Conservation (phyloP, 2,329 filamentous ascomycete species). For the Gyromitra esculenta region DNA sequence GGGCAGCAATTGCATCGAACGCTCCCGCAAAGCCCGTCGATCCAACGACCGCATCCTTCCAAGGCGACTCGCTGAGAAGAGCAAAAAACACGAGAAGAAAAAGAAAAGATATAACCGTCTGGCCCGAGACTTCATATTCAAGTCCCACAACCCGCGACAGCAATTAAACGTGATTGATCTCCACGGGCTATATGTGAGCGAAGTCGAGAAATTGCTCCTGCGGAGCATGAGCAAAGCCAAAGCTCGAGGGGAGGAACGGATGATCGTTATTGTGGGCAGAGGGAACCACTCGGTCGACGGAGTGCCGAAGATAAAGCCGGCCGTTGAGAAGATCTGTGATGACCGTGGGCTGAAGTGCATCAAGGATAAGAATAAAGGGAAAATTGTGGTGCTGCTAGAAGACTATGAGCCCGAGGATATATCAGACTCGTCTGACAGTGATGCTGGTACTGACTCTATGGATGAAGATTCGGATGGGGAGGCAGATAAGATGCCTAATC, state of each 20-base stretch:
- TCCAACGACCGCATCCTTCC: constrained; percentile 82
- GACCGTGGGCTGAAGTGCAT: constrained; percentile 82
- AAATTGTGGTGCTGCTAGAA: constrained; percentile 5
- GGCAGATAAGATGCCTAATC: not conserved
- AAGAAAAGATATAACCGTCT: constrained; percentile 91
- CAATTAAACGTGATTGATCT: constrained; percentile 75
- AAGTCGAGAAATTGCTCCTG: constrained; percentile 90
- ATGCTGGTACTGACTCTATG: not conserved
- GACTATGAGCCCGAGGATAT: constrained; percentile 4
- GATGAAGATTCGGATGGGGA: not conserved
- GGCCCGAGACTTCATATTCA: constrained; percentile 92
- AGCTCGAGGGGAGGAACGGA: constrained; percentile 76
- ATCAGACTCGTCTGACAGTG: not conserved
- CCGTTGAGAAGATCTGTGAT: constrained; percentile 84
- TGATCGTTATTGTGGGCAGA: constrained; percentile 96
- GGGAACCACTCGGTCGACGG: constrained; percentile 85
- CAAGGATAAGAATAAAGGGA: constrained; percentile 71
- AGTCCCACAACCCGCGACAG: constrained; percentile 90
- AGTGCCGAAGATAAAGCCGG: constrained; percentile 88
- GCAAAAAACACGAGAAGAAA: constrained; percentile 81
- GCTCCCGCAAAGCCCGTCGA: constrained; percentile 81
- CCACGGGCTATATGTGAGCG: constrained; percentile 92
- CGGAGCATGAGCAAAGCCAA: constrained; percentile 82
- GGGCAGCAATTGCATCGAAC: constrained; percentile 78
- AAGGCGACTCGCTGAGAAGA: constrained; percentile 82